Evolutionary conservation across 2,329 filamentous ascomycete species (phyloP), one percentile per base, ranked within the genome.

Genomic region (Epichloe coenophiala): DNA sequence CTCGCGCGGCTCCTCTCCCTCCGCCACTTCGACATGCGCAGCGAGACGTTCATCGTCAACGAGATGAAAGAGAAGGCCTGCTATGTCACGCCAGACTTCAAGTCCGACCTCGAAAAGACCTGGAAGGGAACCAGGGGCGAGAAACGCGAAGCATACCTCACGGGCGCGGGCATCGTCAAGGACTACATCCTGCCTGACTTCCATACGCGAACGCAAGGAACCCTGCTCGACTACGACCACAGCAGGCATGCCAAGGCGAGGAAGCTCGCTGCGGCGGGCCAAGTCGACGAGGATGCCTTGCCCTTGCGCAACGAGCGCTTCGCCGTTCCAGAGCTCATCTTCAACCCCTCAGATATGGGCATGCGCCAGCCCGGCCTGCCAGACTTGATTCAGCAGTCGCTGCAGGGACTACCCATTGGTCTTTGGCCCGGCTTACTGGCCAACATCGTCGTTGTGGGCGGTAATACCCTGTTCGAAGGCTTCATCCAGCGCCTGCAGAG

Each of bases 141-240:
- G 58, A 69, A 71, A 47, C 71, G 80, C 12, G 67, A 72, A 1
- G 60, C 66, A 0, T 82, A 74, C 50, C 43, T 71, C 3, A 68
- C 64, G 0, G 76, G 75, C 13, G 76, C 64, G 12, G 78, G 77
- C 5, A 80, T 96, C 36, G 85, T 89, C 5, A 83, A 90, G 51
- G 91, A 98, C 63, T 98, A 96, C 62, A 83, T 97, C 19, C 74
- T 98, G 2, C 93, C 93, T 0, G 90, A 98, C 64, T 84, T 80
- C 54, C 77, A 82, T 57, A 68, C 71, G 1, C 68, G 73, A 3
- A 67, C 67, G 3, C 71, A 83, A 44, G 91, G 91, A 1, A 76
- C 85, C 48, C 72, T 89, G 33, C 77, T 86, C 49, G 84, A 89
- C 3, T 88, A 91, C 60, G 88, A 95, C 59, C 79, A 87, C 1